Evolutionary conservation across 2,329 filamentous ascomycete species (phyloP).

Genomic region (Beauveria medogensis): DNA sequence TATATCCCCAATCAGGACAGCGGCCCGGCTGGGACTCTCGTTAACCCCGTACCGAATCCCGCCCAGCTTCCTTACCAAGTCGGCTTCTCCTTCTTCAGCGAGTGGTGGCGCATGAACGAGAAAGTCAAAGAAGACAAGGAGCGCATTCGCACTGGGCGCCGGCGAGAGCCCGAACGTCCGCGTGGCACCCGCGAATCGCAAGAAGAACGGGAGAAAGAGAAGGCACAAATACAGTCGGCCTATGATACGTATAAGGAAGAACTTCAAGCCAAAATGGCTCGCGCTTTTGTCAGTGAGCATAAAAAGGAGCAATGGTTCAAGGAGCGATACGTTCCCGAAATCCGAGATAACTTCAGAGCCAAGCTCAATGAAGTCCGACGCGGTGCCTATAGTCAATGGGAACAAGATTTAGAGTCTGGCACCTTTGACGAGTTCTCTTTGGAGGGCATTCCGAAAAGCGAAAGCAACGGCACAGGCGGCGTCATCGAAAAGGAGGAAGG

Average conservation of each 20-base stretch:
- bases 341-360: constrained; percentile 64
- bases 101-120: constrained; percentile 80
- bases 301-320: constrained; percentile 97
- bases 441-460: constrained; percentile 88
- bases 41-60: constrained; percentile 66
- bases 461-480: constrained; percentile 79
- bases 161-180: constrained; percentile 54
- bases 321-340: constrained; percentile 82
- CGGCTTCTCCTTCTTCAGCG: constrained; percentile 77
- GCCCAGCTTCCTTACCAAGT: constrained; percentile 69
- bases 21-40: constrained; percentile 33
- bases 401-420: constrained; percentile 74
- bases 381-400: constrained; percentile 77
- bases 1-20: constrained; percentile 70
- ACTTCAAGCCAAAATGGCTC: constrained; percentile 70
- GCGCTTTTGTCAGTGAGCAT: constrained; percentile 82
- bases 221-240: constrained; percentile 64
- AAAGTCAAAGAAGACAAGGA: constrained; percentile 77
- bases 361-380: constrained; percentile 75
- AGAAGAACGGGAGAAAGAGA: constrained; percentile 72
- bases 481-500: constrained; percentile 91
- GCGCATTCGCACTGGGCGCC: constrained; percentile 58
- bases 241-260: constrained; percentile 63
- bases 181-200: constrained; percentile 57
- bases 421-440: constrained; percentile 91